Conservation (phyloP, 305 asterid species). For the Lippia alba region DNA sequence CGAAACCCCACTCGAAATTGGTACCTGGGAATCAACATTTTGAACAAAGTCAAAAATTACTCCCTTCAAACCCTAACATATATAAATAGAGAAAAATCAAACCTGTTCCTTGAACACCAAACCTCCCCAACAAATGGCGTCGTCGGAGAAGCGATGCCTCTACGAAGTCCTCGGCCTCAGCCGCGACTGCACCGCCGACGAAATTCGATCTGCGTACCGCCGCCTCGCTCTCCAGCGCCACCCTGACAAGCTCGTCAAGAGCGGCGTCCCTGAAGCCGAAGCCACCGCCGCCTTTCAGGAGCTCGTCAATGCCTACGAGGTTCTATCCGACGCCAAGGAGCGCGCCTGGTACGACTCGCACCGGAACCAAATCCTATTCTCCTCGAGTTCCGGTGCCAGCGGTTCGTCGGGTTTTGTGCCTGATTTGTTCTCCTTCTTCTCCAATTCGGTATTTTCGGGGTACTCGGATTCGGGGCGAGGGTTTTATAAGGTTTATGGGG, state of each 20-base stretch:
- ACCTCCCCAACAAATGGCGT: constrained; percentile 49
- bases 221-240: constrained; percentile 96
- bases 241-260: constrained; percentile 85
- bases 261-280: constrained; percentile 89
- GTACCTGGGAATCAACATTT: not conserved
- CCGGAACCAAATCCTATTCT: constrained; percentile 82
- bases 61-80: constrained; percentile 27
- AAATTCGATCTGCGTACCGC: constrained; percentile 85
- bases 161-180: constrained; percentile 84
- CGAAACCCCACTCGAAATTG: not conserved
- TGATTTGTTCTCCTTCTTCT: constrained; percentile 75
- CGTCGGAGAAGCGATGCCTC: constrained; percentile 82
- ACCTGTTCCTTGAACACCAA: not conserved
- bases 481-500: constrained; percentile 83
- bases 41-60: not conserved
- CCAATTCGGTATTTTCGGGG: constrained; percentile 83
- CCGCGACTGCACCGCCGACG: constrained; percentile 78
- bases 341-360: constrained; percentile 97
- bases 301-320: constrained; percentile 93
- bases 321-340: constrained; percentile 83
- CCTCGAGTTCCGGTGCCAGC: constrained; percentile 44
- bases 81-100: not conserved
- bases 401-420: constrained; percentile 57
- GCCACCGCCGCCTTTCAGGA: constrained; percentile 95
- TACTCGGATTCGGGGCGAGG: constrained; percentile 78